Percentiles rank a stretch among this genome's conserved stretches.
Evolutionary conservation across 169 alveolate genomes (phyloP).

Genomic region (Cryptosporidium canis): DNA sequence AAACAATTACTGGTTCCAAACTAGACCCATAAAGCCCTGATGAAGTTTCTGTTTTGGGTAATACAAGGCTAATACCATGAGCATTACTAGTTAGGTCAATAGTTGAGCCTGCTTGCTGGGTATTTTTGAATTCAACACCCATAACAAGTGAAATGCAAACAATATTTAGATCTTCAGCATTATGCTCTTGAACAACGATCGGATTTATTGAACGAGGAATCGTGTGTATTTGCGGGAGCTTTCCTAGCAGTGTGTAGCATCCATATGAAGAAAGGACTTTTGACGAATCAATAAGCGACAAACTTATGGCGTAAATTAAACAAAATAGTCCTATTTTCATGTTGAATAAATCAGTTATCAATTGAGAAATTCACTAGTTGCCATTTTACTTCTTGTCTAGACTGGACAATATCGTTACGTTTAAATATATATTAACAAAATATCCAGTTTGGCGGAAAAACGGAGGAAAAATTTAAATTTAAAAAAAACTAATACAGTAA

Average conservation of each 20-base stretch:
- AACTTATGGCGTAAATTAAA: not conserved
- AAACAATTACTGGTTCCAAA: slow-evolving; percentile 28
- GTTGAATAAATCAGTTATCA: not conserved
- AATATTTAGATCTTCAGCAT: slow-evolving; percentile 9
- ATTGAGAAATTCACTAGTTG: not conserved
- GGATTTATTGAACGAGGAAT: slow-evolving; percentile 49
- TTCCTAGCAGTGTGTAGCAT: slow-evolving; percentile 30
- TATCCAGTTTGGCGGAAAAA: slow-evolving; percentile 30
- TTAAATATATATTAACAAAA: not conserved
- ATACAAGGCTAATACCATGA: slow-evolving; percentile 12
- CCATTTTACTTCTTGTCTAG: not conserved
- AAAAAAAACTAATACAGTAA: not conserved
- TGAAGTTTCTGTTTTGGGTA: slow-evolving; percentile 5
- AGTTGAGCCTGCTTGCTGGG: not conserved
- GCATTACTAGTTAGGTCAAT: slow-evolving; percentile 15
- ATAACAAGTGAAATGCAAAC: slow-evolving; percentile 50
- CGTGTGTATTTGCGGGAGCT: not conserved
- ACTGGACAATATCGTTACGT: not conserved
- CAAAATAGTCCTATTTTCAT: not conserved
- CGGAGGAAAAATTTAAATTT: not conserved
- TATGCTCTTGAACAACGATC: not conserved
- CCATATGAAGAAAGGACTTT: slow-evolving; percentile 47
- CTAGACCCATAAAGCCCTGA: slow-evolving; percentile 46
- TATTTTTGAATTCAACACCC: slow-evolving; percentile 26
- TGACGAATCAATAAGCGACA: not conserved